Conservation (phyloP, 169 alveolate species). For the Plasmodium sp. region DNA sequence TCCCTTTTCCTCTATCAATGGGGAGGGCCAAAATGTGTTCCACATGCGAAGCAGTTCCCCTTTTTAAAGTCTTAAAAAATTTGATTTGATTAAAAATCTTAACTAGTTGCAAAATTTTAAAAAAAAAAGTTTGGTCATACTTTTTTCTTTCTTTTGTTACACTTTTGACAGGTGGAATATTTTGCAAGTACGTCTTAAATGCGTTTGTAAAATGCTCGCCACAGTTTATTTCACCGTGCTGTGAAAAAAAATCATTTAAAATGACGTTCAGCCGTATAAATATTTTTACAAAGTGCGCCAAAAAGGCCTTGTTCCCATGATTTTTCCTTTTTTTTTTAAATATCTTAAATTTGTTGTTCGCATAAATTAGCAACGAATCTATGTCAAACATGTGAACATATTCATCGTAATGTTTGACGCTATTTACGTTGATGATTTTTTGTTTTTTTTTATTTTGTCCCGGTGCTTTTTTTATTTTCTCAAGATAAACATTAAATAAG, state of each 20-base stretch:
- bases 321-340: conserved; percentile 7
- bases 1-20: neutral
- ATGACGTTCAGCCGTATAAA: conserved; percentile 41
- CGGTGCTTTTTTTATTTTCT: conserved; percentile 33
- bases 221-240: conserved; percentile 13
- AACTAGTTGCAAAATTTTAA: conserved; percentile 22
- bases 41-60: neutral
- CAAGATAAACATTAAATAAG: conserved; percentile 65
- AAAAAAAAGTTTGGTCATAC: conserved; percentile 18
- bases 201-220: neutral
- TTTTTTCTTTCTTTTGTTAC: neutral
- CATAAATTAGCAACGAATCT: conserved; percentile 44
- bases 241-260: conserved; percentile 45
- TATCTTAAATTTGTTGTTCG: conserved; percentile 25
- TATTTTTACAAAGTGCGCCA: conserved; percentile 14
- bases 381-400: conserved; percentile 18
- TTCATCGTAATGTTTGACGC: conserved; percentile 59
- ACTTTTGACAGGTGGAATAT: neutral
- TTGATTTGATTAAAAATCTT: conserved; percentile 45
- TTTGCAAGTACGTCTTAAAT: conserved; percentile 22
- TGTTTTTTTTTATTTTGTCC: neutral
- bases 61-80: conserved; percentile 58
- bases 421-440: conserved; percentile 60
- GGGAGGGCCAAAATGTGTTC: neutral
- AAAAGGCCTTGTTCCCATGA: neutral